phyloP scores from a whole-genome alignment of 805 yeast genomes.

The Sugiyamaella chiloensis region DNA sequence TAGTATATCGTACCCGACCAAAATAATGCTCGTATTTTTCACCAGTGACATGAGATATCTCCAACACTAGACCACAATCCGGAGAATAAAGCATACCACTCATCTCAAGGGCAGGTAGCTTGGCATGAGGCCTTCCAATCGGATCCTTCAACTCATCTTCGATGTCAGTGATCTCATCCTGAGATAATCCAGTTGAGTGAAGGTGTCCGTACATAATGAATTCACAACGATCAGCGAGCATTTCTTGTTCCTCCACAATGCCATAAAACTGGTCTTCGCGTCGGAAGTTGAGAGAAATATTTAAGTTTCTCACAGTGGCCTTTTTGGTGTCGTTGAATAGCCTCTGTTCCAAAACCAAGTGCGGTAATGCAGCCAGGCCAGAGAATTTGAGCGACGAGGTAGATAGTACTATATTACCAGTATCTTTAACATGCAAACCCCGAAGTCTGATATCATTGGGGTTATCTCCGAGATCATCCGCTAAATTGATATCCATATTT shows the following conservation, averaged over 20 bases:
- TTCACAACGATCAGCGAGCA: slow-evolving; percentile 60
- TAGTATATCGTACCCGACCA: slow-evolving; percentile 38
- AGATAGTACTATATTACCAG: slow-evolving; percentile 33
- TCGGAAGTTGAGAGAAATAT: slow-evolving; percentile 38
- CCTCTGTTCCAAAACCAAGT: slow-evolving; percentile 53
- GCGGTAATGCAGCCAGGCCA: slow-evolving; percentile 33
- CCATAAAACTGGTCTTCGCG: slow-evolving; percentile 59
- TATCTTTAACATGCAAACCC: slow-evolving; percentile 35
- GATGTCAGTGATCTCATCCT: slow-evolving; percentile 52
- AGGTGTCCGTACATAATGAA: slow-evolving; percentile 65
- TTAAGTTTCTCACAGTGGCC: slow-evolving; percentile 41
- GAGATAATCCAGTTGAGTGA: slow-evolving; percentile 53
- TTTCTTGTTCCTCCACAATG: slow-evolving; percentile 48
- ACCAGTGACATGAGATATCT: slow-evolving; percentile 45
- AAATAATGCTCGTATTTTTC: slow-evolving; percentile 49
- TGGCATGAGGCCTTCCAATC: slow-evolving; percentile 68
- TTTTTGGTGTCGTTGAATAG: slow-evolving; percentile 61
- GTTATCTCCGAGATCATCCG: slow-evolving; percentile 23
- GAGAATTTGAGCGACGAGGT: slow-evolving; percentile 34
- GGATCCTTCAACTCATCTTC: slow-evolving; percentile 75
- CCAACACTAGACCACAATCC: slow-evolving; percentile 70
- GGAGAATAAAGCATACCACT: slow-evolving; percentile 76
- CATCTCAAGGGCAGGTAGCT: slow-evolving; percentile 55
- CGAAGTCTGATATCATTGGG: slow-evolving; percentile 26
- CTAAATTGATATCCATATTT: slow-evolving; percentile 14